These are phyloP conservation scores for Lentinula edodes DNA, from an alignment of 768 basidiomycete genomes.

Conservation along the genomic window DNA sequence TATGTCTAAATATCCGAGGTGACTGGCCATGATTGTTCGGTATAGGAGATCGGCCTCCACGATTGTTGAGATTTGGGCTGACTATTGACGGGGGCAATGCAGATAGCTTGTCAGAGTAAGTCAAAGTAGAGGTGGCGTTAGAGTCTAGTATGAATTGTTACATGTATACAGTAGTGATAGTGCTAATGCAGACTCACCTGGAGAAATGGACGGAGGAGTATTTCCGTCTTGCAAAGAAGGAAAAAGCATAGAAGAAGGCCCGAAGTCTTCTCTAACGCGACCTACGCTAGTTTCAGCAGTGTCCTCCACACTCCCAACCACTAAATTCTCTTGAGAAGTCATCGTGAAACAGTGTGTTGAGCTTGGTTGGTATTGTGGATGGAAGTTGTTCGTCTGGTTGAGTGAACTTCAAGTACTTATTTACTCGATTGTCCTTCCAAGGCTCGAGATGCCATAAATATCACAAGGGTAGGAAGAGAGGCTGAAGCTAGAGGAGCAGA, in stretches of 20 bases:
- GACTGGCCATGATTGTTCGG: conserved; percentile 24
- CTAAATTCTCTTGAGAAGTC: neutral
- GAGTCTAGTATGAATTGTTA: conserved; percentile 15
- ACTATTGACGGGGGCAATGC: conserved; percentile 26
- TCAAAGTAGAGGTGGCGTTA: conserved; percentile 30
- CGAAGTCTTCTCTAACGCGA: neutral
- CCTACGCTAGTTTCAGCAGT: neutral
- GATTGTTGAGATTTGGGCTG: conserved; percentile 24
- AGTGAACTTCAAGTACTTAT: neutral
- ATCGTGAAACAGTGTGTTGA: neutral
- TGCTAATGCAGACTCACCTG: conserved; percentile 1
- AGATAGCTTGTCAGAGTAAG: conserved; percentile 40
- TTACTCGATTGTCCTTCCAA: neutral
- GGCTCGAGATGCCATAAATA: neutral
- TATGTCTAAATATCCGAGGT: conserved; percentile 28
- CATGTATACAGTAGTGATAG: neutral
- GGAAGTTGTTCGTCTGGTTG: neutral
- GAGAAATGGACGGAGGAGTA: neutral
- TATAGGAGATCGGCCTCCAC: conserved; percentile 17
- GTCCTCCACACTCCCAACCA: neutral
- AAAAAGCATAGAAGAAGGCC: neutral
- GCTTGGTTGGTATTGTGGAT: neutral
- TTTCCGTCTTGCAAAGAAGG: neutral
- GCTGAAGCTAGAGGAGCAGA: neutral
- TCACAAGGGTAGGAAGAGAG: neutral